These are phyloP conservation scores for Chrysochromulina parva DNA, from an alignment of 78 protist species.

Conservation along the genomic window DNA sequence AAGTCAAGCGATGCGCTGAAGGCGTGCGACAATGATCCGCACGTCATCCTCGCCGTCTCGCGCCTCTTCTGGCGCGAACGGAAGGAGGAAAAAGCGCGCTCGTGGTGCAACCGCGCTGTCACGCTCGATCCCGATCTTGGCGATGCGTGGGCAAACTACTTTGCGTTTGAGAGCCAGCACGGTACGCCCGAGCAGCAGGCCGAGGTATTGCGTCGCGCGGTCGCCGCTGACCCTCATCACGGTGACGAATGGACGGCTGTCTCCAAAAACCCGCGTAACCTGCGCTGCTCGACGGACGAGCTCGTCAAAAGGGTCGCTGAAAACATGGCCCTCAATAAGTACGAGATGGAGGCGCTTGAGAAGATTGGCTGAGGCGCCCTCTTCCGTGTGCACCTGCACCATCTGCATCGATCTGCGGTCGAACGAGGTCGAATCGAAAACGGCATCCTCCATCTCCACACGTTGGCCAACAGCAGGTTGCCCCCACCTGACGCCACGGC, in stretches of 20 bases:
- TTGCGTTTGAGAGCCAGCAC: conserved; percentile 71
- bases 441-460: no score
- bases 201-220: conserved; percentile 10
- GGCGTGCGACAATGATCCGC: conserved; percentile 52
- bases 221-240: conserved; percentile 32
- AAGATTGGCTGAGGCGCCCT: background rate
- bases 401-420: no score
- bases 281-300: background rate
- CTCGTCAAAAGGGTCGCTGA: background rate
- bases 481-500: no score
- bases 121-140: conserved; percentile 80
- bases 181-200: conserved; percentile 51
- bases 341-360: background rate
- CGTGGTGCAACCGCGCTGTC: conserved; percentile 86
- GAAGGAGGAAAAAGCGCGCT: conserved; percentile 56
- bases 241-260: conserved; percentile 30
- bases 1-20: conserved; percentile 34
- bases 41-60: conserved; percentile 67
- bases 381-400: no score
- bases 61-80: conserved; percentile 81
- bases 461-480: no score
- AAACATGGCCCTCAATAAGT: background rate
- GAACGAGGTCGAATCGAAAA: no score
- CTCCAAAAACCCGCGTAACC: background rate
- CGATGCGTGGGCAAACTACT: conserved; percentile 91